Conservation (phyloP, 2,329 filamentous ascomycete genomes). For the Chalaropsis thielavioides region DNA sequence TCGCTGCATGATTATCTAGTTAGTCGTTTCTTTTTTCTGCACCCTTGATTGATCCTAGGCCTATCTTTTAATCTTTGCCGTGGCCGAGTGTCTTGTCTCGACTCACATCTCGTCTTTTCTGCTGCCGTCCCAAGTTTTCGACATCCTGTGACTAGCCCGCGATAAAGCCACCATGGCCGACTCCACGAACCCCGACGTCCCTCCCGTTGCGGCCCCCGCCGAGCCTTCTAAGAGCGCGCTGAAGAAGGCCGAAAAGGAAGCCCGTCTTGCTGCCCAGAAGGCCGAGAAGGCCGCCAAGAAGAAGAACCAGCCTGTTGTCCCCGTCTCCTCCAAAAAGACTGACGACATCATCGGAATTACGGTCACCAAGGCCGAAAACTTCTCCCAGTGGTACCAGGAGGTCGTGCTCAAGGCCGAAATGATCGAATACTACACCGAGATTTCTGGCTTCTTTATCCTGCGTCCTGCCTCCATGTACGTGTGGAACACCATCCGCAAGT, state of each 20-base stretch:
- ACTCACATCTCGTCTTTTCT: background rate
- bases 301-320: slow-evolving; percentile 35
- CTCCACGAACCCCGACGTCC: slow-evolving; percentile 13
- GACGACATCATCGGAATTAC: slow-evolving; percentile 78
- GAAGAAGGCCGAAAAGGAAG: slow-evolving; percentile 53
- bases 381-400: slow-evolving; percentile 94
- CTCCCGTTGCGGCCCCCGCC: slow-evolving; percentile 22
- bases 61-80: background rate
- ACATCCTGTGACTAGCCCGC: background rate
- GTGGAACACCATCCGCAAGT: slow-evolving; percentile 51
- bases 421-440: slow-evolving; percentile 89
- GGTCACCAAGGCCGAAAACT: slow-evolving; percentile 69
- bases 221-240: slow-evolving; percentile 45
- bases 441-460: slow-evolving; percentile 93
- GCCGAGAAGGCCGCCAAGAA: slow-evolving; percentile 47
- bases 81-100: background rate
- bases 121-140: background rate
- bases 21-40: background rate
- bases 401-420: slow-evolving; percentile 93
- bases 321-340: slow-evolving; percentile 46
- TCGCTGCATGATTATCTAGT: slow-evolving; percentile 1
- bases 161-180: slow-evolving; percentile 19
- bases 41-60: slow-evolving; percentile 7
- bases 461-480: slow-evolving; percentile 56
- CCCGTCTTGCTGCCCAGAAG: slow-evolving; percentile 46